Base-by-base conservation (phyloP, 116 monocot species). In the Zostera marina region DNA sequence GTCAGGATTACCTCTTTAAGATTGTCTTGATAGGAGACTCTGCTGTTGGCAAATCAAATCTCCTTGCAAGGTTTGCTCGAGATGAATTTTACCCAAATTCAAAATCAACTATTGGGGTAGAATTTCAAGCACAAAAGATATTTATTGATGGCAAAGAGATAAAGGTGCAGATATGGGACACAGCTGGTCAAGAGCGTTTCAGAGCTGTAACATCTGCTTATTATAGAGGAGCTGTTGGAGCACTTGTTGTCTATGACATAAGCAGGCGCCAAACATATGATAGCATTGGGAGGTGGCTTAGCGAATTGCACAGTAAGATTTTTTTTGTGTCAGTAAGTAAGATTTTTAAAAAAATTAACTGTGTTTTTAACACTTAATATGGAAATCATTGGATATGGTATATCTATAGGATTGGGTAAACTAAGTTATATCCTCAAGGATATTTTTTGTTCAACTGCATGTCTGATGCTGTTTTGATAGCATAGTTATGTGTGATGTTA, bases 191-290 rank as follows among this genome's bases (percentile, higher is more conserved):
- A 70, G 84, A 84, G 65, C 47, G 84, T 13, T 84, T 84, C 63
- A 57, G 77, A n/a, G 84, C 84, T 20, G 84, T 84, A 47, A 84
- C 84, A 14, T 79, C 84, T 25, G 84, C 84, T 13, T 84, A 84
- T 52, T 84, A 84, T 66, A 74, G 84, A 8, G 84, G 84, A 8
- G 79, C 84, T 47, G 73, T 84, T 48, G 84, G 84, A 7, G 84
- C 84, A 14, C 68, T 84, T 21, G 53, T 84, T 9, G 84, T 84
- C 62, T 84, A 79, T 63, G 84, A 84, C 58, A 74, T 84, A 25
- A 71, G 75, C 38, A 66, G 84, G 13, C 59, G 76, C 12, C 49
- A 51, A 19, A 51, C 49, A 20, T 51, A 51, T 51, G 49, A 20
- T 51, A 51, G 49, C 49, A 51, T 51, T 17, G 20, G 49, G 49